Conservation (phyloP, 768 basidiomycete species). For the Tylopilus sp. region DNA sequence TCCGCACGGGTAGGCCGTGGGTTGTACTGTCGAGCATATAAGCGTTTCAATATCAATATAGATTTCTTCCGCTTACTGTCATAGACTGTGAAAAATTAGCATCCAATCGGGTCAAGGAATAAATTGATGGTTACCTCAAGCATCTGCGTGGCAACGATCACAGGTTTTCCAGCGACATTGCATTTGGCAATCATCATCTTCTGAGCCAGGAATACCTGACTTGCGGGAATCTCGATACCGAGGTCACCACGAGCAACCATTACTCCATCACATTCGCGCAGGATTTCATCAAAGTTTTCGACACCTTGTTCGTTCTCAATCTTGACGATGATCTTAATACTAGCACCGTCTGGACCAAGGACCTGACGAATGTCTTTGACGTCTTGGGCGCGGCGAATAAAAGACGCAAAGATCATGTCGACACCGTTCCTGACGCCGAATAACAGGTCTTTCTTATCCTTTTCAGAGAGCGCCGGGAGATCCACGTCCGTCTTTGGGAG, state of each 20-base stretch:
- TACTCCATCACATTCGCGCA: conserved; percentile 93
- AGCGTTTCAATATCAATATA: background rate
- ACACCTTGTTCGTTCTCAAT: conserved; percentile 99
- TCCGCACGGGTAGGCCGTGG: conserved; percentile 98
- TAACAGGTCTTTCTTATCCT: conserved; percentile 92
- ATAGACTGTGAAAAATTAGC: conserved; percentile 62
- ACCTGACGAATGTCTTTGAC: conserved; percentile 91
- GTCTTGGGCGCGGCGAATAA: conserved; percentile 94
- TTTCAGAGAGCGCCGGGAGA: conserved; percentile 93
- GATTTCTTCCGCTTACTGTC: conserved; percentile 57
- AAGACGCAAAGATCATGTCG: conserved; percentile 99
- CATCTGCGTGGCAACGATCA: conserved; percentile 99
- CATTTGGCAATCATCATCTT: conserved; percentile 99
- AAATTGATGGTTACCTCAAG: conserved; percentile 64
- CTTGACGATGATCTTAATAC: conserved; percentile 99
- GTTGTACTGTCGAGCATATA: conserved; percentile 73
- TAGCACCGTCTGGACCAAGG: conserved; percentile 91
- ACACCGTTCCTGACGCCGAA: conserved; percentile 98
- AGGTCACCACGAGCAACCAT: conserved; percentile 99
- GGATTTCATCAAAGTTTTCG: conserved; percentile 97
- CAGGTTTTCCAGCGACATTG: conserved; percentile 96
- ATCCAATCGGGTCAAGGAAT: background rate
- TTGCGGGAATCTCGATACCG: conserved; percentile 99
- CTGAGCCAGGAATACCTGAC: conserved; percentile 98
- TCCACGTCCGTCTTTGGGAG: conserved; percentile 97